Percentiles rank a stretch among this genome's conserved stretches.
Conservation (phyloP, 495 filamentous ascomycete genomes). For the Cercophora sp. region DNA sequence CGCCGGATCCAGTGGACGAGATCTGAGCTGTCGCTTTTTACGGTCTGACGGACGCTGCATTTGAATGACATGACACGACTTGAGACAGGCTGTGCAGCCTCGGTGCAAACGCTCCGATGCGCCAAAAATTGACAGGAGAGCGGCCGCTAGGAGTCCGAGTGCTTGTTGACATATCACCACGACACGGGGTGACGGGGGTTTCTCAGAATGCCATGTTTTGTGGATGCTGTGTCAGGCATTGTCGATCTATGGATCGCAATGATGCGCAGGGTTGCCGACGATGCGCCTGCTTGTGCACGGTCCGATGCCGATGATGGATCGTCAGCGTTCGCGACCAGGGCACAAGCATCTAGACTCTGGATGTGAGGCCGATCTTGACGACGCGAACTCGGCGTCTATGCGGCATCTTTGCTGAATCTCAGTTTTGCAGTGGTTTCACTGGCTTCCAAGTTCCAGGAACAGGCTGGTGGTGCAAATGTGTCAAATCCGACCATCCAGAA, state of each 20-base stretch:
- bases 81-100: too few species aligned
- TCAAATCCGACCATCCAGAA: too few species aligned
- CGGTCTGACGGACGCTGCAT: too few species aligned
- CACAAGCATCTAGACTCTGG: background rate
- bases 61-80: too few species aligned
- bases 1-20: background rate
- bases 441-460: too few species aligned
- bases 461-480: too few species aligned
- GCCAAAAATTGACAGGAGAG: background rate
- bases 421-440: too few species aligned
- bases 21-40: background rate
- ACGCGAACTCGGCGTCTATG: background rate
- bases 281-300: constrained; percentile 5
- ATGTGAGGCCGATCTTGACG: background rate
- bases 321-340: background rate
- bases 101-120: background rate
- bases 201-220: background rate
- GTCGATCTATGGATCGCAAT: constrained; percentile 1
- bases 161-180: too few species aligned
- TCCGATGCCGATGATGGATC: constrained; percentile 6
- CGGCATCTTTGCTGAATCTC: background rate
- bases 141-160: too few species aligned
- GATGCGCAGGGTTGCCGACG: constrained; percentile 1
- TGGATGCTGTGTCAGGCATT: background rate
- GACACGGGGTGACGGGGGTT: background rate